Percentiles rank a stretch among this genome's conserved stretches.
These are phyloP conservation scores for Oxytropis ochrocephala DNA, from an alignment of 306 rosid species.

Conservation along the genomic window DNA sequence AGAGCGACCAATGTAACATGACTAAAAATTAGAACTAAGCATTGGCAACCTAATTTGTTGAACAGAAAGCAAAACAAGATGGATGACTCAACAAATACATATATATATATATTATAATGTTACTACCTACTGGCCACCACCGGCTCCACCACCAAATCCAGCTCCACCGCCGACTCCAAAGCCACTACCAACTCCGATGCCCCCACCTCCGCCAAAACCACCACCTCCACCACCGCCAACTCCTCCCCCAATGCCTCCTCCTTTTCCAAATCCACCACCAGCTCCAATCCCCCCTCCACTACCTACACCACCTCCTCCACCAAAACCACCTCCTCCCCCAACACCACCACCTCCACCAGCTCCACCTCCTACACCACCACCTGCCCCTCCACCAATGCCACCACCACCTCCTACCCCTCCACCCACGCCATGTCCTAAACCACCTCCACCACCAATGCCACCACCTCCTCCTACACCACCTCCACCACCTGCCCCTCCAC, in stretches of 20 bases:
- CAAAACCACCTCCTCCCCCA: background rate
- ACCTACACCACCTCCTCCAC: background rate
- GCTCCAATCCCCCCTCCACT: conserved; percentile 7
- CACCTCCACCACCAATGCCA: background rate
- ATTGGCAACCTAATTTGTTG: background rate
- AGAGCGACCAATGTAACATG: background rate
- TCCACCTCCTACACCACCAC: conserved; percentile 8
- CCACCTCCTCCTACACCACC: background rate
- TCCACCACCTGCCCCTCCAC: background rate
- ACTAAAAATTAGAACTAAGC: background rate
- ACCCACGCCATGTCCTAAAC: background rate
- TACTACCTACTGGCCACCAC: background rate
- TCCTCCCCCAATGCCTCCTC: conserved; percentile 16
- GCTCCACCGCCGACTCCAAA: conserved; percentile 13
- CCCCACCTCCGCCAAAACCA: conserved; percentile 32
- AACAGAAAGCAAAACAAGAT: background rate
- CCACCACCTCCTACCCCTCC: background rate
- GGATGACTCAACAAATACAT: background rate
- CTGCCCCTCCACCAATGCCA: conserved; percentile 20
- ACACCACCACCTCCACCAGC: conserved; percentile 31
- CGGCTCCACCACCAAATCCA: conserved; percentile 14
- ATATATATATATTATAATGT: too few species aligned
- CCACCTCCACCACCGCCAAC: conserved; percentile 19
- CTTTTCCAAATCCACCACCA: conserved; percentile 4
- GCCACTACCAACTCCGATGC: conserved; percentile 13